Evolutionary conservation across 2,329 filamentous ascomycete species (phyloP).

Genomic region (Aspergillus versicolor): DNA sequence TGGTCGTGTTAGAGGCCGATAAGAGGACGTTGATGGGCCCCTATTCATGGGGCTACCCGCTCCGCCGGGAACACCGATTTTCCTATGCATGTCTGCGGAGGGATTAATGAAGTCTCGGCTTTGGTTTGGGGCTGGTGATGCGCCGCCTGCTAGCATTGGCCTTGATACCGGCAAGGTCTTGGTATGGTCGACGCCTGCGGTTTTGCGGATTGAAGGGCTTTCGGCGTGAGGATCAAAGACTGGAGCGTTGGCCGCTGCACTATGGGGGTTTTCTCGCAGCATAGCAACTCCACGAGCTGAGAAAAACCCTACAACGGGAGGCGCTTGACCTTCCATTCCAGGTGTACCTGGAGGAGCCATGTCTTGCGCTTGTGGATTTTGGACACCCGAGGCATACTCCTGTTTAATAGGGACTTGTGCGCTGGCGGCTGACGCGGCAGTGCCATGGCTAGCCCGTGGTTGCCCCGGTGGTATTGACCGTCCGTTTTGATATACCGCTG

Average conservation of each 20-base stretch:
- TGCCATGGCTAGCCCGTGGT: conserved; percentile 12
- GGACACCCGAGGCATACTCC: conserved; percentile 19
- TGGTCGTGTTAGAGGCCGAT: conserved; percentile 46
- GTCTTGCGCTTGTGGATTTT: conserved; percentile 20
- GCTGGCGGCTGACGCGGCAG: conserved; percentile 11
- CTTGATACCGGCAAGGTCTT: conserved; percentile 71
- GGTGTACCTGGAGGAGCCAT: conserved; percentile 34
- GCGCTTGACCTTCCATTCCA: background rate
- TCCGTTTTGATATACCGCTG: conserved; percentile 20
- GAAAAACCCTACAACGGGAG: conserved; percentile 61
- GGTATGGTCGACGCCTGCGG: conserved; percentile 79
- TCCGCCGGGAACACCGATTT: conserved; percentile 34
- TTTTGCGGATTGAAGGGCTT: conserved; percentile 84
- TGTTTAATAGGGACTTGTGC: conserved; percentile 26
- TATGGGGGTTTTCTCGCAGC: conserved; percentile 52
- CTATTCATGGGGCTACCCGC: conserved; percentile 34
- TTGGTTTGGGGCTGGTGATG: conserved; percentile 32
- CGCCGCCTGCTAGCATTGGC: conserved; percentile 31
- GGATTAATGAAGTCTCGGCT: conserved; percentile 38
- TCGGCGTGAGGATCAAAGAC: conserved; percentile 73
- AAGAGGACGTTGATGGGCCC: conserved; percentile 39
- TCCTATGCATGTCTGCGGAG: conserved; percentile 33
- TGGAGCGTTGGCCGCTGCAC: conserved; percentile 45
- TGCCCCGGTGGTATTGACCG: conserved; percentile 20
- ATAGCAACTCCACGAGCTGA: conserved; percentile 66